phyloP scores from a whole-genome alignment of 306 rosid species.

The Abrus pulchellus region DNA sequence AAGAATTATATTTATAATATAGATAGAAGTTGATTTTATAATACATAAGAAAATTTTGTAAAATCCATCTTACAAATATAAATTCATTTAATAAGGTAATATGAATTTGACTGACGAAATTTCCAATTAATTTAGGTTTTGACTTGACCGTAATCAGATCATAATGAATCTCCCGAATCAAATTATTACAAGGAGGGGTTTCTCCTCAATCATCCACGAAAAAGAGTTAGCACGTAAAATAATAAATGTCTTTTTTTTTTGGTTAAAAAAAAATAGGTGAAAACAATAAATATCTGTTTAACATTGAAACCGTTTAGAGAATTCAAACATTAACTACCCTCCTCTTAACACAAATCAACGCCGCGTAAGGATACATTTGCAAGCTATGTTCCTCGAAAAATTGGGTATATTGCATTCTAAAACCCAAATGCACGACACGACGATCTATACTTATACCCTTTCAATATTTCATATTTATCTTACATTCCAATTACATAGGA shows the following conservation, averaged over 20 bases:
- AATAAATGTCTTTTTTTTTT: background rate
- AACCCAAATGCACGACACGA: slow-evolving; percentile 13
- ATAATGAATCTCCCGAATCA: background rate
- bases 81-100: background rate
- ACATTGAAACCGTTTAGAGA: background rate
- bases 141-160: background rate
- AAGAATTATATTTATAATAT: too few species aligned
- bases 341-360: background rate
- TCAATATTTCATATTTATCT: background rate
- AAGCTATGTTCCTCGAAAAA: background rate
- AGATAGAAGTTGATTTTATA: too few species aligned
- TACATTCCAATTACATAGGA: background rate
- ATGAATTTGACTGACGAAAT: background rate
- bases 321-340: background rate
- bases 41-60: too few species aligned
- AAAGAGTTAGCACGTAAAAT: background rate
- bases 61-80: too few species aligned
- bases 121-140: background rate
- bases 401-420: background rate
- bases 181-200: background rate
- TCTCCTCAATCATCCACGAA: background rate
- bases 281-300: background rate
- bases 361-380: background rate
- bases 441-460: background rate
- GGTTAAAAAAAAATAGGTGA: too few species aligned